Evolutionary conservation across 768 basidiomycete genomes (phyloP).

Genomic region (Hericium erinaceus): DNA sequence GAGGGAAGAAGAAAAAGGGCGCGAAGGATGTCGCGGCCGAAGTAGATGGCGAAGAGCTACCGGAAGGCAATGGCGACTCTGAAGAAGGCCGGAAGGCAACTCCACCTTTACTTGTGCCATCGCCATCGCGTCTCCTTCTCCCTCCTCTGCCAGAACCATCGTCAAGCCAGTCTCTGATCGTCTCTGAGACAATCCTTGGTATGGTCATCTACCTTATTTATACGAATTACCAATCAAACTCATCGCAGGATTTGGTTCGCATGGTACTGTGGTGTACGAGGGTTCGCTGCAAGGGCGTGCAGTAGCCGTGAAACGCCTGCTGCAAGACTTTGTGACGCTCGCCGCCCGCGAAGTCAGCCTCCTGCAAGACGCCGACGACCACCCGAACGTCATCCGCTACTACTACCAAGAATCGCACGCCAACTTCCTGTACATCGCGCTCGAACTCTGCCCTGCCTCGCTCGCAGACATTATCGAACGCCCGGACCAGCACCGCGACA

Average conservation of each 20-base stretch:
- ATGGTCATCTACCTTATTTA: slow-evolving; percentile 15
- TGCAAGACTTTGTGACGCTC: slow-evolving; percentile 92
- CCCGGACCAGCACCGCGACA: slow-evolving; percentile 70
- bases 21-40: slow-evolving; percentile 12
- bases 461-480: slow-evolving; percentile 81
- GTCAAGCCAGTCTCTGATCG: slow-evolving; percentile 42
- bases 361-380: slow-evolving; percentile 94
- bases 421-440: slow-evolving; percentile 95
- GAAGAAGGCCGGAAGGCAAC: slow-evolving; percentile 10
- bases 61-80: slow-evolving; percentile 14
- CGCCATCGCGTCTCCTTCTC: slow-evolving; percentile 13
- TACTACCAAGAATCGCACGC: slow-evolving; percentile 93
- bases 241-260: slow-evolving; percentile 80
- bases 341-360: slow-evolving; percentile 90
- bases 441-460: slow-evolving; percentile 88
- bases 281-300: slow-evolving; percentile 95
- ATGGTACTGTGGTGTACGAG: slow-evolving; percentile 91
- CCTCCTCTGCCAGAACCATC: slow-evolving; percentile 15
- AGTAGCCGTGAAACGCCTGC: slow-evolving; percentile 95
- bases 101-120: slow-evolving; percentile 5
- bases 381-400: slow-evolving; percentile 97
- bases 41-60: slow-evolving; percentile 16
- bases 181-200: slow-evolving; percentile 75
- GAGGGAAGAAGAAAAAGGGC: slow-evolving; percentile 24
- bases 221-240: slow-evolving; percentile 2